Conservation (phyloP, 192 early-diverging fungal species). For the Backusella westeae region DNA sequence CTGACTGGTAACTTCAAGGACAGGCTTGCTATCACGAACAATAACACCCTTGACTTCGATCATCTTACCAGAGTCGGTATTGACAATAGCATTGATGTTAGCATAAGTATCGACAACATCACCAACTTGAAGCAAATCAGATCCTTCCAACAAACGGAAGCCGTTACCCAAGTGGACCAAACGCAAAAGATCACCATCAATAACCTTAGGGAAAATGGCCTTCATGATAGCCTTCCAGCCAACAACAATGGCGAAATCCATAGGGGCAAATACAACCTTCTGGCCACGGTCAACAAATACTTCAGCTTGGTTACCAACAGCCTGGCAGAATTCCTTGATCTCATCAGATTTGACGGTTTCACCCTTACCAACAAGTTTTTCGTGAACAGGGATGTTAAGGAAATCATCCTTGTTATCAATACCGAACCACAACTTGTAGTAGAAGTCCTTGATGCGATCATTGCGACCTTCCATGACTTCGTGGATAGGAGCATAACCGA, state of each 20-base stretch:
- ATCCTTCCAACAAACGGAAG: conserved; percentile 79
- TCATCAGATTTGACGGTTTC: conserved; percentile 57
- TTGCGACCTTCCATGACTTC: conserved; percentile 84
- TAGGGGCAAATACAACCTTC: conserved; percentile 71
- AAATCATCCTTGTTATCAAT: conserved; percentile 47
- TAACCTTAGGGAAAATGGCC: conserved; percentile 89
- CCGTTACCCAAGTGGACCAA: conserved; percentile 94
- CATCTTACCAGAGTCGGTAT: conserved; percentile 88
- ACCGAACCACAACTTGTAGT: conserved; percentile 80
- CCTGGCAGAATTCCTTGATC: conserved; percentile 73
- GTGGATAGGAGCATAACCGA: conserved; percentile 82
- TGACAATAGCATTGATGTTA: conserved; percentile 81
- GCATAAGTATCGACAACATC: conserved; percentile 85
- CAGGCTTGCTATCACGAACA: conserved; percentile 66
- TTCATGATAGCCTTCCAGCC: conserved; percentile 89
- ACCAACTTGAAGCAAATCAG: conserved; percentile 70
- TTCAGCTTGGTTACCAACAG: conserved; percentile 73
- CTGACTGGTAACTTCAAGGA: conserved; percentile 84
- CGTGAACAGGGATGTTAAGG: conserved; percentile 53
- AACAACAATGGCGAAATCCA: conserved; percentile 95
- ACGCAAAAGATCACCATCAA: conserved; percentile 90
- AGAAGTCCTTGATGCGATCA: conserved; percentile 85
- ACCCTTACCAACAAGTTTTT: conserved; percentile 64
- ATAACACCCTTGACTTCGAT: conserved; percentile 86
- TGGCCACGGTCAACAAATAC: conserved; percentile 70